phyloP scores from a whole-genome alignment of 768 basidiomycete species.

The Rhizopogon vinicolor region DNA sequence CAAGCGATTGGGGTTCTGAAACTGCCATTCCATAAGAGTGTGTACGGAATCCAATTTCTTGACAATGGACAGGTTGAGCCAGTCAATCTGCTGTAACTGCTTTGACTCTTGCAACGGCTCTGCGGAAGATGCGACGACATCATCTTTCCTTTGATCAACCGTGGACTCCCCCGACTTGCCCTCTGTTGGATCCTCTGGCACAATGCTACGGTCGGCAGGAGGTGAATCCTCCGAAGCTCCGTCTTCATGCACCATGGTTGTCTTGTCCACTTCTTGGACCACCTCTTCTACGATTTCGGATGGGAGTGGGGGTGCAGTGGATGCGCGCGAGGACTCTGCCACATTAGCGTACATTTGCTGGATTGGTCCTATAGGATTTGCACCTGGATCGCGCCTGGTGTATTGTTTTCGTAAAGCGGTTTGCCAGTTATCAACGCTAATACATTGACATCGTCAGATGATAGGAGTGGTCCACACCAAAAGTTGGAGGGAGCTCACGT shows the following conservation, averaged over 20 bases:
- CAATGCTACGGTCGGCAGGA: neutral
- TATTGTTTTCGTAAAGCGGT: slow-evolving; percentile 74
- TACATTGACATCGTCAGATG: slow-evolving; percentile 7
- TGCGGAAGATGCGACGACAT: slow-evolving; percentile 14
- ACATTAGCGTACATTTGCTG: slow-evolving; percentile 17
- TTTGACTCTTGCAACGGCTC: slow-evolving; percentile 16
- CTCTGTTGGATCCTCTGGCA: slow-evolving; percentile 1
- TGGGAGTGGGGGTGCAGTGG: slow-evolving; percentile 15
- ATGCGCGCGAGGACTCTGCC: slow-evolving; percentile 26
- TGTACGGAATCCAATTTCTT: slow-evolving; percentile 73
- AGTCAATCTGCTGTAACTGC: slow-evolving; percentile 46
- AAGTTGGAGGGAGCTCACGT: slow-evolving; percentile 43
- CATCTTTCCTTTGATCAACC: slow-evolving; percentile 11
- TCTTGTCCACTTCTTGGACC: slow-evolving; percentile 5
- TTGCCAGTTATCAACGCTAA: slow-evolving; percentile 76
- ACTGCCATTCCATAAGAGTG: slow-evolving; percentile 80
- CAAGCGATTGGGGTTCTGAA: slow-evolving; percentile 69
- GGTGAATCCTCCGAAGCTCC: slow-evolving; percentile 9
- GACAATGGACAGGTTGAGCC: slow-evolving; percentile 68
- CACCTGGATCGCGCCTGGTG: slow-evolving; percentile 61
- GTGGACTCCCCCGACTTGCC: slow-evolving; percentile 1
- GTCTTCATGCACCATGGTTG: slow-evolving; percentile 3
- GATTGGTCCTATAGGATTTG: slow-evolving; percentile 66
- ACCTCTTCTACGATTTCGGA: slow-evolving; percentile 5
- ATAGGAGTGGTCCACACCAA: slow-evolving; percentile 15